Base-by-base conservation (phyloP, 169 alveolate genomes). In the Cryptosporidium sp. region DNA sequence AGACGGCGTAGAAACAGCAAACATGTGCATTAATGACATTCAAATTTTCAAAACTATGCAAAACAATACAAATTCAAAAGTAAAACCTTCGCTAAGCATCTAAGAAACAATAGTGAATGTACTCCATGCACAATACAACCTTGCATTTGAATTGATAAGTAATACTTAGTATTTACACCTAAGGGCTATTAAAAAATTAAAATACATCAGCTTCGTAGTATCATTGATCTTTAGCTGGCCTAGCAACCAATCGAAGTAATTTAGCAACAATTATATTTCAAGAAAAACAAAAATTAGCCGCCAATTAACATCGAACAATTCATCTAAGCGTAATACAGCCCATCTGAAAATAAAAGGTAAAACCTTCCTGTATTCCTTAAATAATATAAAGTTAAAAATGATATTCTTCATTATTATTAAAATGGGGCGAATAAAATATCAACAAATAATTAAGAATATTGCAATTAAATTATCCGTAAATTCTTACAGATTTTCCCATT, bases 401-500 rank as follows among this genome's bases (percentile, higher is more conserved):
- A 65, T 65, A 65, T 37, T 26, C 33, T 21, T 59, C 33, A 65
- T 37, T 65, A 31, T 65, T 21, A 39, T 23, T 12, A 39, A 29
- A 39, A 41, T 16, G 9, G 31, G n/a, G 50, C 10, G 14, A 69
- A 35, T 31, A 69, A 41, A 41, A 12, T 26, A 29, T 29, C 33
- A 41, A 50, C 62, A 18, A 16, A 69, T 43, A n/a, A 26, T 16
- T 14, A 35, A 35, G 31, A 74, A 74, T 18, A 48, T 48, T 23
- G 85, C 12, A 8, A 41, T 67, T 18, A 41, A 33, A 71, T 96
- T 92, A 98, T 71, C 99, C 99, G 94, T 97, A 97, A 91, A 98
- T 97, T 87, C 98, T 94, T 89, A 95, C 96, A 55, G 99, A 97
- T 93, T 97, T 96, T 48, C 99, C 99, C 99, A 98, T 98, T 92